Percentiles rank a stretch among this genome's conserved stretches.
phyloP scores from a whole-genome alignment of 2,329 filamentous ascomycete species.

The Sporothrix mexicana region DNA sequence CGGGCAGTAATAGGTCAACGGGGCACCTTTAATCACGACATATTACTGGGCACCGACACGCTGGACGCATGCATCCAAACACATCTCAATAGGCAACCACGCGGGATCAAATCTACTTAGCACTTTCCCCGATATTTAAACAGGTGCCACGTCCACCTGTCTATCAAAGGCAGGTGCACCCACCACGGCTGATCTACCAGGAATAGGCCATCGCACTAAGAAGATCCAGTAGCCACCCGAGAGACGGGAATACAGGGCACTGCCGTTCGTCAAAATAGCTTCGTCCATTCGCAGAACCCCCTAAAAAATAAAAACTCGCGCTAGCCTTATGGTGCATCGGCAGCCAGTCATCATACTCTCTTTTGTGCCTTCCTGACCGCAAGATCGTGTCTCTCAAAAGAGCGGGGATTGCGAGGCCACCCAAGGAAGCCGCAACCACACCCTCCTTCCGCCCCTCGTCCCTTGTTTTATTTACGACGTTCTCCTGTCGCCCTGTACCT shows the following conservation, averaged over 20 bases:
- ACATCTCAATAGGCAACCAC: slow-evolving; percentile 21
- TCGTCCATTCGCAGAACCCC: background rate
- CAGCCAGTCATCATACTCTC: slow-evolving; percentile 20
- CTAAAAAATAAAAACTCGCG: background rate
- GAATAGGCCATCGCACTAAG: slow-evolving; percentile 28
- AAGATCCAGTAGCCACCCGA: background rate
- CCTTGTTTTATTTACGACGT: background rate
- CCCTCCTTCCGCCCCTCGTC: slow-evolving; percentile 10
- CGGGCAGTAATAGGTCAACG: background rate
- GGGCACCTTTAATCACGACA: too few relatives aligned
- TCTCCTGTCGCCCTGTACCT: slow-evolving; percentile 27
- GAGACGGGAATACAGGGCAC: slow-evolving; percentile 12
- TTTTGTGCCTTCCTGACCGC: slow-evolving; percentile 10
- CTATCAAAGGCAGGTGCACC: slow-evolving; percentile 8
- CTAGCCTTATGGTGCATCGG: slow-evolving; percentile 11
- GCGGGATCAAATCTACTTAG: background rate
- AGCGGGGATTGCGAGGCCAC: slow-evolving; percentile 25
- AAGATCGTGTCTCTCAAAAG: slow-evolving; percentile 1
- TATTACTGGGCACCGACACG: background rate
- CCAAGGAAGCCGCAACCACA: slow-evolving; percentile 28
- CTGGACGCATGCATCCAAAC: slow-evolving; percentile 6
- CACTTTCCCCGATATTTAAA: background rate
- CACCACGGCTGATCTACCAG: slow-evolving; percentile 31
- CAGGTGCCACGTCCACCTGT: background rate
- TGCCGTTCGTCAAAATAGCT: background rate